Percentiles rank a stretch among this genome's conserved stretches.
Conservation (phyloP, 306 rosid species). For the Pueraria montana region DNA sequence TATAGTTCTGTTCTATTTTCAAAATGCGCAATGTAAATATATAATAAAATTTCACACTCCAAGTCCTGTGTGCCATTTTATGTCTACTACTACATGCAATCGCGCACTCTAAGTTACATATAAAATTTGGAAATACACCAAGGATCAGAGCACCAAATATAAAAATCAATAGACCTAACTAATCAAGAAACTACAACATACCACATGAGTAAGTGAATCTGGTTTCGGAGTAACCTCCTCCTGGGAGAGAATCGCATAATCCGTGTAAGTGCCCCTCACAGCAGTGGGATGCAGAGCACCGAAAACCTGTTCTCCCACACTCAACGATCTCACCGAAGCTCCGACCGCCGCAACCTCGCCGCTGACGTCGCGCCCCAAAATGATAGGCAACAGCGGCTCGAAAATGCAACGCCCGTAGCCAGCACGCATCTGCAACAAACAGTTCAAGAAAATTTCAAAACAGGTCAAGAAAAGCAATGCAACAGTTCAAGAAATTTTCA, state of each 20-base stretch:
- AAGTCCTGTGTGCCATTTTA: neutral
- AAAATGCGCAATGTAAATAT: neutral
- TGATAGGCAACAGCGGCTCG: constrained; percentile 78
- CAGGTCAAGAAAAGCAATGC: neutral
- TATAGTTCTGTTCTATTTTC: neutral
- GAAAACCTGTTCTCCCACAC: constrained; percentile 84
- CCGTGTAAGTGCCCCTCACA: constrained; percentile 92
- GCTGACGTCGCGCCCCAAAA: constrained; percentile 94
- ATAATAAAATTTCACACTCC: neutral
- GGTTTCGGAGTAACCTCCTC: constrained; percentile 87
- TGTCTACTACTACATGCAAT: neutral
- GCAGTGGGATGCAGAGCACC: constrained; percentile 99
- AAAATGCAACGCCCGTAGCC: constrained; percentile 94
- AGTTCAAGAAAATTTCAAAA: neutral
- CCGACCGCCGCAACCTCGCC: constrained; percentile 95
- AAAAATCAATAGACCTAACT: neutral
- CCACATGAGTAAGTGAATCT: constrained; percentile 83
- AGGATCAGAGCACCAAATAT: neutral
- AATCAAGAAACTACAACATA: constrained; percentile 41
- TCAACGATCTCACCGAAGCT: constrained; percentile 63
- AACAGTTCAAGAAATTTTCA: neutral
- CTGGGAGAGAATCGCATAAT: constrained; percentile 85
- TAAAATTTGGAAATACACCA: neutral
- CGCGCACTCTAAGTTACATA: neutral
- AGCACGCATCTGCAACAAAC: constrained; percentile 73